A percentile compares a stretch with the other conserved stretches of the same genome.
phyloP scores from a whole-genome alignment of 257 asterid genomes.

The Solanum dulcamara region DNA sequence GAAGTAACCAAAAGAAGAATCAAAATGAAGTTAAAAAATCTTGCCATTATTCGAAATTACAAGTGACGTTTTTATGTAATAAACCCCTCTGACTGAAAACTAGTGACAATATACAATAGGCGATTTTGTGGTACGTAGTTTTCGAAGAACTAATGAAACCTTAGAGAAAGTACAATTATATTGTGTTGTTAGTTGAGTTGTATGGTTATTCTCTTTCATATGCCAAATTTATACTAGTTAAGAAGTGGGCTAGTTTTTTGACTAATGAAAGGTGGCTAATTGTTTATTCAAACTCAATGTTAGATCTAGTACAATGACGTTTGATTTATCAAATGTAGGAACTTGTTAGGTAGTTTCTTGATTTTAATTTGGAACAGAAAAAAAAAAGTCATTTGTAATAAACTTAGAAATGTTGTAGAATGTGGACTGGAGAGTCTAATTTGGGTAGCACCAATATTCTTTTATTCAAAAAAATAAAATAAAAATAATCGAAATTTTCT shows the following conservation, averaged over 20 bases:
- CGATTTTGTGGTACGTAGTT: not conserved
- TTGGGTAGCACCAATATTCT: conserved; percentile 6
- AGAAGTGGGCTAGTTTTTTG: not conserved
- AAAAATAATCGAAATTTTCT: too few relatives aligned
- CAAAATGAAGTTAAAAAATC: not conserved
- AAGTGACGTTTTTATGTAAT: not conserved
- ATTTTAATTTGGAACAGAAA: too few relatives aligned
- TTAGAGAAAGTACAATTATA: not conserved
- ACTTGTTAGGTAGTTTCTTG: conserved; percentile 21
- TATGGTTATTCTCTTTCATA: not conserved
- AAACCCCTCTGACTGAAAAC: not conserved
- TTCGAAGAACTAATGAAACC: not conserved
- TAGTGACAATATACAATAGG: too few relatives aligned
- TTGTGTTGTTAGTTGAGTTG: not conserved
- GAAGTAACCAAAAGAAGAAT: conserved; percentile 8
- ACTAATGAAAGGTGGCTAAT: not conserved
- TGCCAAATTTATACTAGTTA: not conserved
- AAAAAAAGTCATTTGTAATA: too few relatives aligned
- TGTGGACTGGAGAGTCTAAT: conserved; percentile 14
- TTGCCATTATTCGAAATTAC: not conserved
- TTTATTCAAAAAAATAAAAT: not conserved
- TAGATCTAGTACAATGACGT: too few relatives aligned
- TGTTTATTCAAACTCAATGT: conserved; percentile 14
- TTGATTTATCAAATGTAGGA: conserved; percentile 7
- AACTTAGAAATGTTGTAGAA: conserved; percentile 1